phyloP scores from a whole-genome alignment of 306 rosid species.

The Sicyos edulis region DNA sequence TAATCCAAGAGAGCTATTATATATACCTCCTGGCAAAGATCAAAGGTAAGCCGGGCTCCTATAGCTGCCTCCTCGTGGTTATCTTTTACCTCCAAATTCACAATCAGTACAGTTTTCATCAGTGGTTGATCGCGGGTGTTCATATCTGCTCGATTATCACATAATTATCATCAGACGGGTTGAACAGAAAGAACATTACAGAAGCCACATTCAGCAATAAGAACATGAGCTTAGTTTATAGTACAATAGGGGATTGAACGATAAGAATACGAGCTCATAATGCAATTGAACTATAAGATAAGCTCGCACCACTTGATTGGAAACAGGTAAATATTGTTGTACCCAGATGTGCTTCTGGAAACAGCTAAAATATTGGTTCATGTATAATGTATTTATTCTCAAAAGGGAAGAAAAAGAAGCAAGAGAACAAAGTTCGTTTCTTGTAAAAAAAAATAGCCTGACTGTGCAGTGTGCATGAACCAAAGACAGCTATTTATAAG shows the following conservation, averaged over 20 bases:
- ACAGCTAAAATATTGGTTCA: not conserved
- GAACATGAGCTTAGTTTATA: too few species aligned
- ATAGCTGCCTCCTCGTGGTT: constrained; percentile 92
- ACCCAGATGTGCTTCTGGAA: not conserved
- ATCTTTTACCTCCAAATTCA: constrained; percentile 97
- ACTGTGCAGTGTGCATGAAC: not conserved
- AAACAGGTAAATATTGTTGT: not conserved
- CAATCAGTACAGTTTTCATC: constrained; percentile 59
- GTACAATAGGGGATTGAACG: too few species aligned
- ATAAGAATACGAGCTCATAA: too few species aligned
- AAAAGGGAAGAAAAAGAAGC: not conserved
- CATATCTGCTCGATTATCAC: constrained; percentile 51
- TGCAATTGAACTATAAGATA: not conserved
- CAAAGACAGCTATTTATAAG: not conserved
- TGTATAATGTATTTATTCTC: not conserved
- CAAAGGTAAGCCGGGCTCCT: constrained; percentile 74
- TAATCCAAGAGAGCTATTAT: constrained; percentile 14
- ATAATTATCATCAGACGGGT: not conserved
- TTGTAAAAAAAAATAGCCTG: not conserved
- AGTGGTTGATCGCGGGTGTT: constrained; percentile 63
- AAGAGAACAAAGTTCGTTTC: not conserved
- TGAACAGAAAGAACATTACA: not conserved
- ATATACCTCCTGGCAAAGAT: constrained; percentile 73
- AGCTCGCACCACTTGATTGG: not conserved
- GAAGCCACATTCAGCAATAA: not conserved